Evolutionary conservation across 2,329 filamentous ascomycete genomes (phyloP), one percentile per base, ranked within the genome.

Genomic region (Fusarium nurragi): DNA sequence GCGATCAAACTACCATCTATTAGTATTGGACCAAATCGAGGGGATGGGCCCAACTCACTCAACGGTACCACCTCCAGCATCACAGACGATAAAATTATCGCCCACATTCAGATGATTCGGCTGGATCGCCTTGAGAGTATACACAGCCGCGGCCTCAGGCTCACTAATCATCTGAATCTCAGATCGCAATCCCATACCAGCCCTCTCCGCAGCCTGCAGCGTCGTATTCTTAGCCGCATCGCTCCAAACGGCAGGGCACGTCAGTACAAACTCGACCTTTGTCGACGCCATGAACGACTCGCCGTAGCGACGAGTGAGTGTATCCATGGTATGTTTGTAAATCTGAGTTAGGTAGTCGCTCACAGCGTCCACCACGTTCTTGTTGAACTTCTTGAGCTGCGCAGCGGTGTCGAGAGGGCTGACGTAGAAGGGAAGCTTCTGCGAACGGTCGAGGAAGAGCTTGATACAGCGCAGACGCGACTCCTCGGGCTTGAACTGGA

Each of bases 171-270:
- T 89, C 78, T 91, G 89, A 63, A 94, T 86, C 54, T 90, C 86
- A 37, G 86, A 85, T 54, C 85, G 84, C 3, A 80, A 84, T 6
- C 91, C 91, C 89, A 94, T 92, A 5, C 91, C 92, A 0, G 91
- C 92, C 56, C 88, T 81, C 78, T 93, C 89, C 12, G 91, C 91
- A 7, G 91, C 92, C 73, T 90, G 86, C 45, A 93, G 77, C 3
- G 91, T 94, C 7, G 90, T 91, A 75, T 93, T 91, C 79, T 94
- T 94, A n/a, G 91, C 92, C 0, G 90, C 86, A 74, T 95, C 92
- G 22, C 88, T 92, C 92, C 92, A 95, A 9, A 94, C 90, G 9
- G 92, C 92, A 9, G 92, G 92, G 48, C 91, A 92, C 1, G 91
- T 94, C 53, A 95, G 81, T 45, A 94, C 90, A 69, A 92, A 94